Evolutionary conservation across 306 rosid genomes (phyloP), one percentile per base, ranked within the genome.

Genomic region (Pyrus betulifolia): DNA sequence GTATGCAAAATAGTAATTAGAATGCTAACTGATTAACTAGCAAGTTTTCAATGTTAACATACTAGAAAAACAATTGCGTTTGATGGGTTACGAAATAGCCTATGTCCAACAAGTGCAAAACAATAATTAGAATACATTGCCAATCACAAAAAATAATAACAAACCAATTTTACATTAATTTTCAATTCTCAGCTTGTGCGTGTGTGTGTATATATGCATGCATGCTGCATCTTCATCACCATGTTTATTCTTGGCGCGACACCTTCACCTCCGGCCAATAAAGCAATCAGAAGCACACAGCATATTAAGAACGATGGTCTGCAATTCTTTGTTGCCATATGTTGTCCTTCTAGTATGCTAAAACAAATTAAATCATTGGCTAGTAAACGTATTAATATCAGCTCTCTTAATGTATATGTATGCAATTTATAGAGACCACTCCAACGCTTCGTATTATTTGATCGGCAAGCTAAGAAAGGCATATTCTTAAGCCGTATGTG

Each of bases 381-480:
- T 44, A 33, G 74, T 76, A 4, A 15, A 49, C 6, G 42, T 31
- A 30, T 49, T 63, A 30, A 7, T 25, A 12, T 61, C 66, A 12
- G 19, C 27, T 25, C 23, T 31, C 12, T 17, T 7, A 15, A 10
- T 27, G 38, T 30, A 2, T 51, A 2, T 51, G 42, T 2, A 15
- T 5, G 6, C 55, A 9, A 66, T 66, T 51, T 76, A 67, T 76
- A 65, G 8, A 49, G 67, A 27, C 52, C 23, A 22, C 22, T 35
- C 22, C 13, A 27, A 67, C 25, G 12, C 6, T 27, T 80, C 80
- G 86, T n/a, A 86, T 89, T 84, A 91, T 81, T 88, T 86, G 27
- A 95, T 86, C 88, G 72, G 55, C 69, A 78, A 63, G 45, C 45
- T 71, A 67, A 71, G 72, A 83, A 87, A 86, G 93, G 78, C 71